Evolutionary conservation across 371 early-diverging fungal genomes (phyloP).

Genomic region (Circinella umbellata): DNA sequence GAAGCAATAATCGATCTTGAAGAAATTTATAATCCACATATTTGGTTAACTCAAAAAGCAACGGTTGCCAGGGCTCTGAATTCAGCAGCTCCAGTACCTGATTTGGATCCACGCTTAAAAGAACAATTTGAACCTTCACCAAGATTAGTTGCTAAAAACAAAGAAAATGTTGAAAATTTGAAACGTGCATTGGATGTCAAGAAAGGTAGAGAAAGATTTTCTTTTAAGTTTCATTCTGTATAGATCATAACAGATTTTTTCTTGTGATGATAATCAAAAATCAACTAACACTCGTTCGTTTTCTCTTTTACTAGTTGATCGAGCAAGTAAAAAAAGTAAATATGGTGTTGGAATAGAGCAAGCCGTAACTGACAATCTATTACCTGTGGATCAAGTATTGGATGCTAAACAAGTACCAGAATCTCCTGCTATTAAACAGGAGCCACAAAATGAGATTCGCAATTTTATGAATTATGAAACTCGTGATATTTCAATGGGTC

Average conservation of each 20-base stretch:
- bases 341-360: slow-evolving; percentile 19
- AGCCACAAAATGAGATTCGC: slow-evolving; percentile 3
- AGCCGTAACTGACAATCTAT: slow-evolving; percentile 10
- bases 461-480: slow-evolving; percentile 34
- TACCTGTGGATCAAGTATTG: slow-evolving; percentile 16
- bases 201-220: slow-evolving; percentile 37
- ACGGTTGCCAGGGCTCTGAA: slow-evolving; percentile 63
- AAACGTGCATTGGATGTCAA: slow-evolving; percentile 52
- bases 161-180: slow-evolving; percentile 38
- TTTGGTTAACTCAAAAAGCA: slow-evolving; percentile 61
- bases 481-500: slow-evolving; percentile 51
- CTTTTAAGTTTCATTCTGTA: background rate
- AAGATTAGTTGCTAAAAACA: slow-evolving; percentile 40
- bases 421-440: background rate
- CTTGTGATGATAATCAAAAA: no score
- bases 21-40: slow-evolving; percentile 61
- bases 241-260: no score
- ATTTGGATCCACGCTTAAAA: slow-evolving; percentile 44
- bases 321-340: background rate
- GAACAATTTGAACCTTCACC: slow-evolving; percentile 42
- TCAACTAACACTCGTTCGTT: background rate
- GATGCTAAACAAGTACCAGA: slow-evolving; percentile 19
- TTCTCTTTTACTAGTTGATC: slow-evolving; percentile 21
- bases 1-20: slow-evolving; percentile 46
- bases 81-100: slow-evolving; percentile 56